Percentiles rank a stretch among this genome's conserved stretches.
phyloP scores from a whole-genome alignment of 2,329 filamentous ascomycete genomes.

The Clathrospora elynae region DNA sequence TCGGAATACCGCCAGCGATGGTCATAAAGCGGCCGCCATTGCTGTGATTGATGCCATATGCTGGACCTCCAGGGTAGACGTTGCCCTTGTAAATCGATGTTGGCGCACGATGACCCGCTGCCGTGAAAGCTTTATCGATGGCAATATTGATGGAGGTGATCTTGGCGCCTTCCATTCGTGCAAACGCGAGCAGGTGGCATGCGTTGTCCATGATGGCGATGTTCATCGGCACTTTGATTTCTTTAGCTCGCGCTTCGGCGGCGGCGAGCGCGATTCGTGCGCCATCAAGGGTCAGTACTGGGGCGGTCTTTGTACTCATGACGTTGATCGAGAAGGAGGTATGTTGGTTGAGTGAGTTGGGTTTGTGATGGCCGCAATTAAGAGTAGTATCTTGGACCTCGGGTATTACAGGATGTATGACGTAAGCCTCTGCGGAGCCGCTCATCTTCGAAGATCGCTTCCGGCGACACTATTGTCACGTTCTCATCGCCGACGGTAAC shows the following conservation, averaged over 20 bases:
- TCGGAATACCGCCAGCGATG: conserved; percentile 60
- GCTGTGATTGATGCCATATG: conserved; percentile 58
- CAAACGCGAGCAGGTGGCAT: conserved; percentile 55
- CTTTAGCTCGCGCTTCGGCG: conserved; percentile 44
- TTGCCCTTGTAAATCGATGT: conserved; percentile 60
- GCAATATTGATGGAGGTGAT: conserved; percentile 62
- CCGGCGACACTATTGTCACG: too few relatives aligned
- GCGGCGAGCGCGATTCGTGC: conserved; percentile 45
- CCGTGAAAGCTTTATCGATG: conserved; percentile 66
- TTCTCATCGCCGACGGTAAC: too few relatives aligned
- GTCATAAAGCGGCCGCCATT: conserved; percentile 61
- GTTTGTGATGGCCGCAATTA: background rate
- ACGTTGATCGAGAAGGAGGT: background rate
- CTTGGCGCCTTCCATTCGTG: conserved; percentile 56
- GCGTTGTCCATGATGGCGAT: conserved; percentile 56
- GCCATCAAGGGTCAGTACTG: conserved; percentile 44
- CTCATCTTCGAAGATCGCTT: too few relatives aligned
- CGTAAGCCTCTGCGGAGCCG: too few relatives aligned
- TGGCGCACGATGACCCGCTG: conserved; percentile 59
- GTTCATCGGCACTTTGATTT: conserved; percentile 53
- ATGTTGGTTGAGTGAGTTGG: background rate
- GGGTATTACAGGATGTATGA: conserved; percentile 7
- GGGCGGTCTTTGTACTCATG: conserved; percentile 43
- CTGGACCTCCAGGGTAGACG: conserved; percentile 59
- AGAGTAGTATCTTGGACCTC: conserved; percentile 1